phyloP scores from a whole-genome alignment of 768 basidiomycete species.

The Suillus occidentalis region DNA sequence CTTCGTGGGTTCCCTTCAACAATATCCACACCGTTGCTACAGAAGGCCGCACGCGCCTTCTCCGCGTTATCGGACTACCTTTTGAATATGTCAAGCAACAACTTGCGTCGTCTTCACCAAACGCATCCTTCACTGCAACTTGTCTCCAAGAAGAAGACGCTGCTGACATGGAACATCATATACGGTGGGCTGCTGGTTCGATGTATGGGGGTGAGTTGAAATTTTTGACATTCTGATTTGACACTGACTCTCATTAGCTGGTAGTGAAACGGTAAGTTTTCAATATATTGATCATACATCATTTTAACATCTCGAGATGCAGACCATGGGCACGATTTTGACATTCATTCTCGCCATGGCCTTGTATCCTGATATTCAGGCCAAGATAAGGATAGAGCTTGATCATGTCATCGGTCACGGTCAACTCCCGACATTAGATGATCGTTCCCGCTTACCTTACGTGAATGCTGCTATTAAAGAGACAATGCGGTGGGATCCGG shows the following conservation, averaged over 20 bases:
- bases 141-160: conserved; percentile 1
- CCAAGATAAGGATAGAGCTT: conserved; percentile 25
- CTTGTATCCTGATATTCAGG: conserved; percentile 3
- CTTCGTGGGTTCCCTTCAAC: conserved; percentile 19
- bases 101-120: neutral
- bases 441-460: conserved; percentile 45
- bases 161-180: conserved; percentile 1
- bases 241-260: neutral
- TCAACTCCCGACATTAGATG: conserved; percentile 30
- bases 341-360: conserved; percentile 10
- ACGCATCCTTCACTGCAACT: conserved; percentile 3
- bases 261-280: conserved; percentile 3
- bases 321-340: conserved; percentile 6
- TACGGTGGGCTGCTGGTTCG: conserved; percentile 11
- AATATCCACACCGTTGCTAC: neutral
- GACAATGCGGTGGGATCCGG: conserved; percentile 41
- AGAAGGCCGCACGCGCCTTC: conserved; percentile 1
- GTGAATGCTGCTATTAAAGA: conserved; percentile 42
- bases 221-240: neutral
- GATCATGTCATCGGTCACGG: conserved; percentile 34
- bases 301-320: neutral
- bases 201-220: conserved; percentile 10
- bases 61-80: neutral
- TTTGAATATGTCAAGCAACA: conserved; percentile 9
- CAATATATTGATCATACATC: neutral